A percentile compares a stretch with the other conserved stretches of the same genome.
These are phyloP conservation scores for Corylus heterophylla DNA, from an alignment of 306 rosid species.

Conservation along the genomic window DNA sequence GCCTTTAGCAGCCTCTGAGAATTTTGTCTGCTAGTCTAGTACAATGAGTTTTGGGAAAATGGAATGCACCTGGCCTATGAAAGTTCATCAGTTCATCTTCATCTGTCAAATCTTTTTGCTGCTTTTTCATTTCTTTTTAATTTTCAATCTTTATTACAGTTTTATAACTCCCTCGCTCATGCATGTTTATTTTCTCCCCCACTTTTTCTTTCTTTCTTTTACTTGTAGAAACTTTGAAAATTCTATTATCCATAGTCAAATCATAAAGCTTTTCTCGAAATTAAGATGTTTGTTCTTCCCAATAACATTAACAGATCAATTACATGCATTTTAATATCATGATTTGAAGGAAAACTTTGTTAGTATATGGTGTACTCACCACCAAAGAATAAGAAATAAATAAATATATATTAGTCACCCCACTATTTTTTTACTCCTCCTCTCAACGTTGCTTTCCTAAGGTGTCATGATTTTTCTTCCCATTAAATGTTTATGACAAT, in stretches of 20 bases:
- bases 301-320: too few relatives aligned
- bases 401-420: too few relatives aligned
- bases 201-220: neutral
- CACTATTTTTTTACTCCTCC: neutral
- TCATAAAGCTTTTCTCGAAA: too few relatives aligned
- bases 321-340: too few relatives aligned
- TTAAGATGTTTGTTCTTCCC: too few relatives aligned
- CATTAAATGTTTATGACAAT: neutral
- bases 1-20: slow-evolving; percentile 36
- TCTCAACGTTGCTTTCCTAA: neutral
- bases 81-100: neutral
- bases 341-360: too few relatives aligned
- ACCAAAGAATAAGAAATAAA: neutral
- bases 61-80: slow-evolving; percentile 1
- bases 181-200: neutral
- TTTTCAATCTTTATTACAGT: neutral
- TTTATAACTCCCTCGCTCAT: neutral
- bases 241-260: neutral
- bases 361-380: neutral
- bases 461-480: neutral
- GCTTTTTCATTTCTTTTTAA: neutral
- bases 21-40: slow-evolving; percentile 35
- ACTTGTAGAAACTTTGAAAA: neutral
- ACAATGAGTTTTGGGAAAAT: neutral
- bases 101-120: neutral